Conservation (phyloP, 441 rosid genomes). For the Manihot esculenta region DNA sequence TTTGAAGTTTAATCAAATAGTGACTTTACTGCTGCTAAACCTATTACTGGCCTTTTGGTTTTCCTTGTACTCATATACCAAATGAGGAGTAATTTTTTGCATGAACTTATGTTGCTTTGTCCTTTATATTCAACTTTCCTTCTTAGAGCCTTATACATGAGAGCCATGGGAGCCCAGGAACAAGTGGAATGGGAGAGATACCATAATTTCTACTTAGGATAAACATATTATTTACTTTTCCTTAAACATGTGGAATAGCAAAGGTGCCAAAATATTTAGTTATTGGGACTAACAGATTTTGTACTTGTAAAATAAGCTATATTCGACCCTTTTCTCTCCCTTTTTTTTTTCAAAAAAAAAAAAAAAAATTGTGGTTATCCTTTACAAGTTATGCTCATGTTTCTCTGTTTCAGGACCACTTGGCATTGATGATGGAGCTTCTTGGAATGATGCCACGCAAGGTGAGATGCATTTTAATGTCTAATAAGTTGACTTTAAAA, state of each 20-base stretch:
- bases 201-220: background rate
- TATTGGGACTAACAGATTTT: background rate
- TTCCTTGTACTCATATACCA: background rate
- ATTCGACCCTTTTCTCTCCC: too few species aligned
- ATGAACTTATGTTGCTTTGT: background rate
- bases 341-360: too few species aligned
- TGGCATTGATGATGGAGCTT: conserved; percentile 84
- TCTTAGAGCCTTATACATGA: background rate
- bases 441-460: conserved; percentile 79
- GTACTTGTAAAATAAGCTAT: background rate
- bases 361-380: too few species aligned
- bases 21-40: too few species aligned
- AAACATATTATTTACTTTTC: background rate
- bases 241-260: background rate
- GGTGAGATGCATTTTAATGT: conserved; percentile 39
- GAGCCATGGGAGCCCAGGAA: background rate
- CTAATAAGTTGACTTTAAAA: background rate
- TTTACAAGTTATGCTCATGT: background rate
- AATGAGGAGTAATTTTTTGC: background rate
- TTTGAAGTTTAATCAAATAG: too few species aligned
- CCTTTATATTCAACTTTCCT: background rate
- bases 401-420: conserved; percentile 52
- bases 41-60: background rate
- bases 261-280: background rate
- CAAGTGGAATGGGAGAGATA: background rate